Evolutionary conservation across 352 stramenopile species (phyloP).

Genomic region (Pythium phragmitis): DNA sequence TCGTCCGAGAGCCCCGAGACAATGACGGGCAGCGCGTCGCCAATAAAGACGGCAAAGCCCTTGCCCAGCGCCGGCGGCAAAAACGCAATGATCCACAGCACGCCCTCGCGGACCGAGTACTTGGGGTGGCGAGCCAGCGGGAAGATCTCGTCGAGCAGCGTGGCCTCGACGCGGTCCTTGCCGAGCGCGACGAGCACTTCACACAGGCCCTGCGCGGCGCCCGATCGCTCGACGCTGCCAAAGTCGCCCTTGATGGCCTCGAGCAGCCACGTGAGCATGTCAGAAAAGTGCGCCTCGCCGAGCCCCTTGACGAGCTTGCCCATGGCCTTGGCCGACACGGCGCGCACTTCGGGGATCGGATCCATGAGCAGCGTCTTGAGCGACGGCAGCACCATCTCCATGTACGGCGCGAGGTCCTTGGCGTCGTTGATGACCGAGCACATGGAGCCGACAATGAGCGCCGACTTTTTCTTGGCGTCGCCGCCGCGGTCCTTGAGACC

Average conservation of each 20-base stretch:
- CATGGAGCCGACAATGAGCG: constrained; percentile 99
- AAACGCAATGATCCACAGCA: constrained; percentile 99
- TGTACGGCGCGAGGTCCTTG: constrained; percentile 97
- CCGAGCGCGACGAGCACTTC: constrained; percentile 92
- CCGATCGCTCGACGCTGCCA: constrained; percentile 96
- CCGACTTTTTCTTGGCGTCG: constrained; percentile 98
- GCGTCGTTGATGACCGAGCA: constrained; percentile 98
- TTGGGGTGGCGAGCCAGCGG: constrained; percentile 94
- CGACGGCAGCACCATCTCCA: constrained; percentile 95
- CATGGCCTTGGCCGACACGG: constrained; percentile 94
- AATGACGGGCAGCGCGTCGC: constrained; percentile 95
- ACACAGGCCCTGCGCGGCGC: constrained; percentile 97
- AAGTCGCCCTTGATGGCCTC: constrained; percentile 94
- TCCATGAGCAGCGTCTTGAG: constrained; percentile 94
- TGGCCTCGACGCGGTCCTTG: constrained; percentile 68
- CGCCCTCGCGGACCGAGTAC: constrained; percentile 95
- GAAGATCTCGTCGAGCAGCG: constrained; percentile 94
- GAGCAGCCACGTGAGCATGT: constrained; percentile 97
- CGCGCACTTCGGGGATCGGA: constrained; percentile 94
- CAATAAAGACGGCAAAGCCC: constrained; percentile 93
- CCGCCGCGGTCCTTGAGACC: constrained; percentile 96
- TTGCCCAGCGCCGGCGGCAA: constrained; percentile 94
- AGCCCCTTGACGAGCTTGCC: constrained; percentile 95
- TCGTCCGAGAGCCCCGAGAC: constrained; percentile 98
- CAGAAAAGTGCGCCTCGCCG: constrained; percentile 93